Base-by-base conservation (phyloP, 1,284 basidiomycete genomes). In the Ceratobasidium sp. region DNA sequence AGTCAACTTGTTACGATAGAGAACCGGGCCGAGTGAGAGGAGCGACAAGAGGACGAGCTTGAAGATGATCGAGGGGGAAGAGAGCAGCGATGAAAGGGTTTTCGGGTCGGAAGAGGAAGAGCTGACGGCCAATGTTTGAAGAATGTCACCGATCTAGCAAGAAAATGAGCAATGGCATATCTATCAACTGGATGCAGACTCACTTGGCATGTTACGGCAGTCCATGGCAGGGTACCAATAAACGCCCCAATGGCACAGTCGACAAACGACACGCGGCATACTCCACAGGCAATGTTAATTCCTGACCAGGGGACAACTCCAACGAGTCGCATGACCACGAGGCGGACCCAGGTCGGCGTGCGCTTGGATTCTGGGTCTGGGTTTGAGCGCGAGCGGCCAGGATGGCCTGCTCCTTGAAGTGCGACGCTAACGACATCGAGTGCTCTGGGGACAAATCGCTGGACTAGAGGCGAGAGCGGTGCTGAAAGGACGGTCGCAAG, bases 251-350 rank as follows among this genome's bases (percentile, higher is more conserved):
- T 86, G 81, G 92, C 88, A 84, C 94, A 96, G 82, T 96, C 92
- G 76, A 86, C 83, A 66, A 94, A 82, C 6, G 90, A 86, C 33
- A 97, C 94, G 46, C 93, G 92, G 81, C 94, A 94, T 20, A 96
- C 94, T 65, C 95, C 95, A 83, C 93, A 96, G 44, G 96, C 96
- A 78, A 97, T 93, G 83, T 97, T 97, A 87, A 97, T 95, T 75
- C 94, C 96, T 73, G 94, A 95, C 95, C 95, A 97, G 4, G 95
- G 95, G 10, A 97, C 94, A 73, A 97, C 90, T 35, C 96, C 95
- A 83, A 96, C 90, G 71, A 96, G 90, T 60, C 95, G 91, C 81
- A 97, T 90, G 78, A 96, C 89, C 5, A 94, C 92, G 66, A 97
- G 86, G 46, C 95, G 90, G 48, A 95, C 91, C 96, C 95, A 97